phyloP scores from a whole-genome alignment of 768 basidiomycete species.

The Kwoniella sp. region DNA sequence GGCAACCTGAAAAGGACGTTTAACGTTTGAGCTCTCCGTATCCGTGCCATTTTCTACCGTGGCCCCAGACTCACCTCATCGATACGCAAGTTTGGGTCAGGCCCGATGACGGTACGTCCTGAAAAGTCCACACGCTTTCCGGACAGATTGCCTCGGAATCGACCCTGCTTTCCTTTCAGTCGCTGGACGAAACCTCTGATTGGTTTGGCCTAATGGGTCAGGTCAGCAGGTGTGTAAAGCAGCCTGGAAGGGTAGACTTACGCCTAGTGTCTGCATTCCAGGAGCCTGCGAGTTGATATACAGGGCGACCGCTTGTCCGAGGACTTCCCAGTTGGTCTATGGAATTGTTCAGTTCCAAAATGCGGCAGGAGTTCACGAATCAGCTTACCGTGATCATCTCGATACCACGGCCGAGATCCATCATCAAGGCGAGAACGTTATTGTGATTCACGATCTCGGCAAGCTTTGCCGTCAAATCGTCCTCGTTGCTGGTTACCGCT shows the following conservation, averaged over 20 bases:
- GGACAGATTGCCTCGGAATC: constrained; percentile 94
- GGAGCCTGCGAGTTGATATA: constrained; percentile 98
- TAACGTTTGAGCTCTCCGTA: neutral
- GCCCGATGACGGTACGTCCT: constrained; percentile 95
- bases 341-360: neutral
- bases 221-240: neutral
- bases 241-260: constrained; percentile 15
- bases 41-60: no score
- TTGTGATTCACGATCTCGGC: constrained; percentile 96
- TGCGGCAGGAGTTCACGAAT: neutral
- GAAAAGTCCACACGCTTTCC: constrained; percentile 99
- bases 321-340: constrained; percentile 90
- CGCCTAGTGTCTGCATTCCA: constrained; percentile 75
- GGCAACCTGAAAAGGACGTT: constrained; percentile 56
- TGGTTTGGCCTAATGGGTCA: constrained; percentile 64
- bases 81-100: constrained; percentile 96
- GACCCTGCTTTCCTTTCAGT: constrained; percentile 96
- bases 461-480: constrained; percentile 94
- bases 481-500: no score
- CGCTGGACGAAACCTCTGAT: constrained; percentile 97
- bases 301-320: constrained; percentile 90
- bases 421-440: constrained; percentile 81
- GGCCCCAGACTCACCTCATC: constrained; percentile 66
- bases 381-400: constrained; percentile 38
- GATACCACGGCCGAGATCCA: constrained; percentile 66